Base-by-base conservation (phyloP, 805 yeast genomes). In the Saccharomycopsis malanga region DNA sequence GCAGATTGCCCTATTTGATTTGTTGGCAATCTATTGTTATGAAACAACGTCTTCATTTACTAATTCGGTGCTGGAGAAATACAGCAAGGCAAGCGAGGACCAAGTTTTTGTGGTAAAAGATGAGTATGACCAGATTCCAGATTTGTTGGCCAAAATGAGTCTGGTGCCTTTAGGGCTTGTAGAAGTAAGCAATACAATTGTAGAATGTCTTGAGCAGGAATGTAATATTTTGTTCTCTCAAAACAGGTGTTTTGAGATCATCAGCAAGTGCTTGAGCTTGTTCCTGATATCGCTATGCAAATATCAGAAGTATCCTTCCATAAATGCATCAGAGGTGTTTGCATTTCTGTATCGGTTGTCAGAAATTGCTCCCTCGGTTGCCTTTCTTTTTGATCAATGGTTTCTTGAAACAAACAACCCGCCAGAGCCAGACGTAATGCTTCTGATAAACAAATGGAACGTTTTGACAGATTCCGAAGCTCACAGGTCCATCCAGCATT, bases 401-500 rank as follows among this genome's bases (percentile, higher is more conserved):
- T 38, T 44, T 30, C 15, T 34, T 21, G 15, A 35, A n/a, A 20
- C 36, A 2, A 39, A 15, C 34, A 14, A 10, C 4, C 15, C 15
- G 9, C 48, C 43, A 18, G 42, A 45, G 17, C 48, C 48, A 12
- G 43, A 30, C 18, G 15, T 27, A 4, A 20, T 45, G 35, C 2
- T 18, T 3, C 15, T 39, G 3, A n/a, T 39, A 10, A 6, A 44
- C 23, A 23, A 39, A 22, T 14, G 29, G 7, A 29, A 39, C 23
- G 4, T 42, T 4, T 12, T 42, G 9, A n/a, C n/a, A 5, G 21
- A 21, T 3, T 21, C 9, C 4, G 15, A 39, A 17, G 7, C 22
- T 3, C 18, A 15, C 12, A 18, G 7, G 24, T 6, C 24, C 7
- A 29, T 29, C 6, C 12, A 23, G 4, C n/a, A 9, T 15, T 45